A percentile compares a stretch with the other conserved stretches of the same genome.
These are phyloP conservation scores for Aspergillus bertholletiae DNA, from an alignment of 495 filamentous ascomycete species.

Conservation along the genomic window DNA sequence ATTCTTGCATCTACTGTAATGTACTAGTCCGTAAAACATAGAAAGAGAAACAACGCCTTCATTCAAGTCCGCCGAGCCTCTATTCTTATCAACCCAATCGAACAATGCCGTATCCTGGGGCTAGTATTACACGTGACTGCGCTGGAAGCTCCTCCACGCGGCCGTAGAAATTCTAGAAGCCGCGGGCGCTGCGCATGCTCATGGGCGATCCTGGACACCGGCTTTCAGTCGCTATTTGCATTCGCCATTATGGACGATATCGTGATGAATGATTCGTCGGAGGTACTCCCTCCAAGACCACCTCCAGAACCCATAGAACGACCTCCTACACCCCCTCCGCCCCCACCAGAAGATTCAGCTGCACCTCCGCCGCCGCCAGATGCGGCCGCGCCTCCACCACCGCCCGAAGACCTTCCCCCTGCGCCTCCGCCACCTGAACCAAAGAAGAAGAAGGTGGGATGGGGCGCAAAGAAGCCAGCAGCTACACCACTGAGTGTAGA, in stretches of 20 bases:
- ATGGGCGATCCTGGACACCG: background rate
- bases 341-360: constrained; percentile 46
- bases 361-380: constrained; percentile 46
- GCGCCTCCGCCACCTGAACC: constrained; percentile 42
- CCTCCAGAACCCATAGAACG: constrained; percentile 36
- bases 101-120: background rate
- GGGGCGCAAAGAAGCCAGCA: constrained; percentile 39
- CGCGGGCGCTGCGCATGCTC: constrained; percentile 5
- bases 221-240: background rate
- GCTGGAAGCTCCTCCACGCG: constrained; percentile 9
- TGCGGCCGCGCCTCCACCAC: constrained; percentile 50
- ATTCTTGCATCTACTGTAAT: too few species aligned
- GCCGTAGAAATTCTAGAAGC: constrained; percentile 13
- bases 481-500: constrained; percentile 66
- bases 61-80: too few species aligned
- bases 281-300: constrained; percentile 19
- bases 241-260: constrained; percentile 25
- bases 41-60: too few species aligned
- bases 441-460: constrained; percentile 56
- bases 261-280: constrained; percentile 20
- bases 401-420: constrained; percentile 49
- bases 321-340: constrained; percentile 51
- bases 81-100: too few species aligned
- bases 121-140: constrained; percentile 6
- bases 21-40: too few species aligned